These are phyloP conservation scores for Suhomyces ambrosiae DNA, from an alignment of 1,139 yeast genomes.

Conservation along the genomic window DNA sequence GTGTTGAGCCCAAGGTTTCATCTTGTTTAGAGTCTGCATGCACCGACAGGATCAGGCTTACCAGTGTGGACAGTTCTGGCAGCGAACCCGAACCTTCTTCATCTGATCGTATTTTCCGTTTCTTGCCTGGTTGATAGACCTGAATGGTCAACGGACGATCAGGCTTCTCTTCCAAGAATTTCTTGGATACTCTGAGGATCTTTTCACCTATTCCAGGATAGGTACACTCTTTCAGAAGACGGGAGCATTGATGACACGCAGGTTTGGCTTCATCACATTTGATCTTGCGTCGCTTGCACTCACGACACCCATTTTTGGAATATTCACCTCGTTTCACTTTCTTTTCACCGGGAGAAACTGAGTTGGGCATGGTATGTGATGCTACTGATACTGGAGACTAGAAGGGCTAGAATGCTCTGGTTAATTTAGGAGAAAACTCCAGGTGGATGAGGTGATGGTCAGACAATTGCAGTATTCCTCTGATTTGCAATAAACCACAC, in stretches of 20 bases:
- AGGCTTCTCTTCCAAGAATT: slow-evolving; percentile 9
- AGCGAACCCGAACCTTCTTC: slow-evolving; percentile 7
- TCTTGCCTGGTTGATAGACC: slow-evolving; percentile 11
- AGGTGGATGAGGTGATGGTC: no score
- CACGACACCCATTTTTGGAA: slow-evolving; percentile 30
- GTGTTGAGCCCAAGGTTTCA: neutral
- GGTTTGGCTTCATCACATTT: slow-evolving; percentile 30
- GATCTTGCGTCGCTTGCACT: slow-evolving; percentile 31
- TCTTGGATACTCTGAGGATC: slow-evolving; percentile 20
- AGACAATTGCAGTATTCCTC: no score
- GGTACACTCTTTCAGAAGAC: slow-evolving; percentile 25
- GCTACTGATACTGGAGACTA: neutral
- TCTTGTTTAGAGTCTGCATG: neutral
- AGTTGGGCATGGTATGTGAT: neutral
- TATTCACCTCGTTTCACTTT: slow-evolving; percentile 19
- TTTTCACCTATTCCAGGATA: slow-evolving; percentile 24
- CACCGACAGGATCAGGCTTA: slow-evolving; percentile 4
- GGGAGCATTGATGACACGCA: slow-evolving; percentile 27
- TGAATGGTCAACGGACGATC: slow-evolving; percentile 12
- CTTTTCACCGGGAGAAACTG: slow-evolving; percentile 2
- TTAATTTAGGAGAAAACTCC: no score
- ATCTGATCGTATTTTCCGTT: slow-evolving; percentile 3
- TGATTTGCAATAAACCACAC: no score
- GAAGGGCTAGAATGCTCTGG: neutral
- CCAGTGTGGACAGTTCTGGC: slow-evolving; percentile 7